Evolutionary conservation across 202 grass and related monocot species (phyloP), one percentile per base, ranked within the genome.

Genomic region (Thinopyrum obtusiflorum): DNA sequence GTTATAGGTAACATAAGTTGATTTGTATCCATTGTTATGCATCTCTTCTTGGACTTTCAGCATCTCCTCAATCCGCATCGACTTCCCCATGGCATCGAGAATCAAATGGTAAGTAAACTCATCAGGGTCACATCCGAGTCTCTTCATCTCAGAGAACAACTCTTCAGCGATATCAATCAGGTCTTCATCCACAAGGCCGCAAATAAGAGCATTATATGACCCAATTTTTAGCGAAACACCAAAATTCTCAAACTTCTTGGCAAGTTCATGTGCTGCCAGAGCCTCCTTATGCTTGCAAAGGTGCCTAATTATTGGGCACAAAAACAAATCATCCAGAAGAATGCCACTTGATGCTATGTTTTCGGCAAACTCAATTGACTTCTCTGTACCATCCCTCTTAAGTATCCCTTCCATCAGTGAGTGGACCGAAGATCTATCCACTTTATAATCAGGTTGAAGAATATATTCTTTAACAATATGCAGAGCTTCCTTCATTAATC

Each of bases 1-100:
- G 85, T 94, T 98, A 60, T 98, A 96, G 77, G 90, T 92, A 65
- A 98, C 89, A 80, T 66, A 75, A 80, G 89, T 91, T 81, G 91
- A 86, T 89, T 91, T 80, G 83, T 84, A 94, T 79, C 91, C 93
- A 64, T 37, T 92, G 23, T 31, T 29, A 68, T 89, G 86, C 96
- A 96, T 96, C 83, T 96, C 96, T 73, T 86, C 55, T 65, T 95
- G 87, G 57, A 95, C 64, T 86, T 92, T 92, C 29, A 98, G 84
- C 90, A 98, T 91, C 55, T 96, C 91, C 74, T 91, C 93, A 31
- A 89, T 94, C 55, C 86, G 86, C 82, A 80, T 85, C 4, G 91
- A 95, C 79, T 98, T 98, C 49, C 91, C 93, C 63, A 94, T 90
- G 88, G 89, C 85, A 89, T 96, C 92, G 18, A 98, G 87, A 85